A percentile compares a stretch with the other conserved stretches of the same genome.
Conservation (phyloP, 176 grass and related monocot genomes). For the Eremochloa ophiuroides region DNA sequence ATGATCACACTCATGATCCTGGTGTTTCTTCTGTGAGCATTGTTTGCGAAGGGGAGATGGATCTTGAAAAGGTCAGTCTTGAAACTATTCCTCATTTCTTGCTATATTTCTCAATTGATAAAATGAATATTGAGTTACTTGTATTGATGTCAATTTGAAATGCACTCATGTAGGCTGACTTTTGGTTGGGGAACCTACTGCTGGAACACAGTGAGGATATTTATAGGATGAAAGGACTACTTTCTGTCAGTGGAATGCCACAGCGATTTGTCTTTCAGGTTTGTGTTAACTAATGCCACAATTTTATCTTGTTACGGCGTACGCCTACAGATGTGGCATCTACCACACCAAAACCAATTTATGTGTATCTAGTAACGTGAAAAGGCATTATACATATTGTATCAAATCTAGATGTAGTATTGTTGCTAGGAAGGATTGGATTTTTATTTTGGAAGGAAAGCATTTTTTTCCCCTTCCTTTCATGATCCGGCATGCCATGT, state of each 20-base stretch:
- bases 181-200: conserved; percentile 92
- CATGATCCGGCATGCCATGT: background rate
- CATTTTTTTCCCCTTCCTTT: background rate
- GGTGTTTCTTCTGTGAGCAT: conserved; percentile 98
- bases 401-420: background rate
- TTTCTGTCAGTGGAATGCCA: conserved; percentile 91
- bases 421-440: background rate
- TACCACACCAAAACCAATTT: background rate
- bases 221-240: conserved; percentile 94
- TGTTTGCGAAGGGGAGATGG: conserved; percentile 93
- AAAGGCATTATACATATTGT: background rate
- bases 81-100: conserved; percentile 15
- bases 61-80: conserved; percentile 81
- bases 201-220: conserved; percentile 88
- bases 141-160: conserved; percentile 27
- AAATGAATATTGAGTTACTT: conserved; percentile 2
- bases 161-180: conserved; percentile 64
- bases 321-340: background rate
- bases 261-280: conserved; percentile 98
- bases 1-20: conserved; percentile 96
- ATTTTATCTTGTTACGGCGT: background rate
- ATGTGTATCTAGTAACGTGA: background rate
- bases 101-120: conserved; percentile 24
- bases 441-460: background rate
- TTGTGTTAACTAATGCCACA: background rate